These are phyloP conservation scores for Microglena sp. DNA, from an alignment of 139 green algal genomes.

Conservation along the genomic window DNA sequence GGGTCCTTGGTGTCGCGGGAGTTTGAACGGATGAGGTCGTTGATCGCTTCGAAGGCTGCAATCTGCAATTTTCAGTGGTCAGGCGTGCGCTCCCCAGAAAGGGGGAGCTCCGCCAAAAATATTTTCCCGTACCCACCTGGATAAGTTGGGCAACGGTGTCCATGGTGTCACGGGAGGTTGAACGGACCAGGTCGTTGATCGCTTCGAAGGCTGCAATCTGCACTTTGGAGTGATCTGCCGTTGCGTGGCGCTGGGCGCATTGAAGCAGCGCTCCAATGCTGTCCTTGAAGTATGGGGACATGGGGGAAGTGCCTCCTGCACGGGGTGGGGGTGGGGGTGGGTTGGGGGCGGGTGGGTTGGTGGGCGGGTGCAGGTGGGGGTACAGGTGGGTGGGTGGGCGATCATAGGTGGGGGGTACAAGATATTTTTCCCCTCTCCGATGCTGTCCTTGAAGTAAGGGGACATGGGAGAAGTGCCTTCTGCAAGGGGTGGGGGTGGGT, in stretches of 20 bases:
- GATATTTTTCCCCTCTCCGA: too few relatives aligned
- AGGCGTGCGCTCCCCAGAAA: too few relatives aligned
- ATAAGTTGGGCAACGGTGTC: slow-evolving; percentile 71
- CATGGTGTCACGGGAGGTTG: slow-evolving; percentile 58
- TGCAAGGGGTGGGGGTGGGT: slow-evolving; percentile 7
- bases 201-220: slow-evolving; percentile 84
- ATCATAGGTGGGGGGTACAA: too few relatives aligned
- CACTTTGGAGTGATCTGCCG: slow-evolving; percentile 29
- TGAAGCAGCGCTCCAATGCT: slow-evolving; percentile 70
- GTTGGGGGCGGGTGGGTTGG: neutral
- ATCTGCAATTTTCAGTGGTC: too few relatives aligned
- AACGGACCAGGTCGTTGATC: slow-evolving; percentile 89
- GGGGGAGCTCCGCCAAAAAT: too few relatives aligned
- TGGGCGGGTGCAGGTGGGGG: too few relatives aligned
- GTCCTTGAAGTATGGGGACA: slow-evolving; percentile 79
- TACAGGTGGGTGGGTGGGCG: too few relatives aligned
- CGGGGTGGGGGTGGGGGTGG: neutral
- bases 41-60: neutral
- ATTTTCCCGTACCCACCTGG: too few relatives aligned
- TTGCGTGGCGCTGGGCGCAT: slow-evolving; percentile 25
- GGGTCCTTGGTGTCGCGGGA: neutral
- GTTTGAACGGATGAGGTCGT: neutral
- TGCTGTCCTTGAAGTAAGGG: slow-evolving; percentile 75
- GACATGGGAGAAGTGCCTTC: slow-evolving; percentile 56
- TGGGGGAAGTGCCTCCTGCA: slow-evolving; percentile 46